Evolutionary conservation across 495 filamentous ascomycete species (phyloP).

Genomic region (Margaritispora aquatica): DNA sequence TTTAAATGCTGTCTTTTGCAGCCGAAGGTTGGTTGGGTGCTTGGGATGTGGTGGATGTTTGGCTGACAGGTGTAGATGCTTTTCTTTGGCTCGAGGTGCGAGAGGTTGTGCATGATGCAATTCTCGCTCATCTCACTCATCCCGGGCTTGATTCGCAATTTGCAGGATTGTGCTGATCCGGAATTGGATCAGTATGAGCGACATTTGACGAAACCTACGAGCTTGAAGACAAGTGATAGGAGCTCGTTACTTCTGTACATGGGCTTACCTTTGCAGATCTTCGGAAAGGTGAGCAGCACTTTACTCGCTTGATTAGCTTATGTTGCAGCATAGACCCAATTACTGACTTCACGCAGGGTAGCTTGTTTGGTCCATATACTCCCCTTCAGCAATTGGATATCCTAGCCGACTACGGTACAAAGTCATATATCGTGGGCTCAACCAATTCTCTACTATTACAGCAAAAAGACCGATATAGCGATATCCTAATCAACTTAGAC

Average conservation of each 20-base stretch:
- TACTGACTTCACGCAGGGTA: slow-evolving; percentile 50
- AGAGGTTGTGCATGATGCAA: slow-evolving; percentile 94
- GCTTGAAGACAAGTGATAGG: slow-evolving; percentile 85
- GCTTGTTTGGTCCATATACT: slow-evolving; percentile 94
- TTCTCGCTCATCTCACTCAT: slow-evolving; percentile 93
- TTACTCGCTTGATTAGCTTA: background rate
- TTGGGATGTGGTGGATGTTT: background rate
- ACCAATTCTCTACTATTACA: slow-evolving; percentile 92
- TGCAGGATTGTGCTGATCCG: slow-evolving; percentile 90
- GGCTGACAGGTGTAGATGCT: slow-evolving; percentile 64
- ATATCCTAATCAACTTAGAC: slow-evolving; percentile 94
- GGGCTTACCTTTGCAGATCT: slow-evolving; percentile 91
- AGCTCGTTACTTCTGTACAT: slow-evolving; percentile 86
- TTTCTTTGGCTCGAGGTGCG: slow-evolving; percentile 93
- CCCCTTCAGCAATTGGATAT: slow-evolving; percentile 93
- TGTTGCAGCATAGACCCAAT: no score
- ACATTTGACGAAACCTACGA: slow-evolving; percentile 69
- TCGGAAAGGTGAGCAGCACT: slow-evolving; percentile 76
- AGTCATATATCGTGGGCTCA: slow-evolving; percentile 94
- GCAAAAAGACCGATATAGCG: slow-evolving; percentile 95
- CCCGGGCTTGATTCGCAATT: slow-evolving; percentile 76
- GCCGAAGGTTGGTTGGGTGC: slow-evolving; percentile 63
- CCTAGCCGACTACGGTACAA: slow-evolving; percentile 88
- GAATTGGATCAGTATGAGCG: slow-evolving; percentile 78
- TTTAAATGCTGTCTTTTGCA: slow-evolving; percentile 91